A percentile compares a stretch with the other conserved stretches of the same genome.
Evolutionary conservation across 306 rosid species (phyloP).

Genomic region (Glycine soja): DNA sequence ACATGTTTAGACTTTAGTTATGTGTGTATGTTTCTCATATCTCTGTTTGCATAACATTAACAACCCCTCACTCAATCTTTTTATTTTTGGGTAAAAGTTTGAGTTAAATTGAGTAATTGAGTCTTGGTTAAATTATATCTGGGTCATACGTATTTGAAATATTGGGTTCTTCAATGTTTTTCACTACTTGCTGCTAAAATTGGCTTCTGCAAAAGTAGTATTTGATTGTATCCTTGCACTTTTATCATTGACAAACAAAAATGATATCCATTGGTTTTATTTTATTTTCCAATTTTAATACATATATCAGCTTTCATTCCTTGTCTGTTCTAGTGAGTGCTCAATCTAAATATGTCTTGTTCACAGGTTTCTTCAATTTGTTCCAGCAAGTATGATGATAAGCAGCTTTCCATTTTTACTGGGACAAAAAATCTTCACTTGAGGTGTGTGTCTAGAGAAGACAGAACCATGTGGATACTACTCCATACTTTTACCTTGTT

Average conservation of each 20-base stretch:
- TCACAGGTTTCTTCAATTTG: constrained; percentile 95
- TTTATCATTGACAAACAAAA: constrained; percentile 18
- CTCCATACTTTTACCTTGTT: no score
- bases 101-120: neutral
- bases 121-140: constrained; percentile 26
- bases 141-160: neutral
- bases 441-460: constrained; percentile 81
- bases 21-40: no score
- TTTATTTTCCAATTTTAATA: constrained; percentile 17
- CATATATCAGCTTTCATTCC: constrained; percentile 1
- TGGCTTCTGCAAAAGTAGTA: neutral
- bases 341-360: constrained; percentile 48
- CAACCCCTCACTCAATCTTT: no score
- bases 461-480: constrained; percentile 91
- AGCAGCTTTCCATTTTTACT: constrained; percentile 89
- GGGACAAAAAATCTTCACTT: constrained; percentile 97
- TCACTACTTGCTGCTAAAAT: constrained; percentile 35
- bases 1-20: no score
- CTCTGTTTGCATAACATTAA: no score
- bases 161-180: constrained; percentile 1
- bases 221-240: constrained; percentile 26
- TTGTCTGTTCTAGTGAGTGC: constrained; percentile 41
- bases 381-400: constrained; percentile 96
- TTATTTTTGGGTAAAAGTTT: no score
- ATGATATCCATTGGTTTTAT: constrained; percentile 24